Evolutionary conservation across 2,329 filamentous ascomycete species (phyloP).

Genomic region (Endocalyx cinctus): DNA sequence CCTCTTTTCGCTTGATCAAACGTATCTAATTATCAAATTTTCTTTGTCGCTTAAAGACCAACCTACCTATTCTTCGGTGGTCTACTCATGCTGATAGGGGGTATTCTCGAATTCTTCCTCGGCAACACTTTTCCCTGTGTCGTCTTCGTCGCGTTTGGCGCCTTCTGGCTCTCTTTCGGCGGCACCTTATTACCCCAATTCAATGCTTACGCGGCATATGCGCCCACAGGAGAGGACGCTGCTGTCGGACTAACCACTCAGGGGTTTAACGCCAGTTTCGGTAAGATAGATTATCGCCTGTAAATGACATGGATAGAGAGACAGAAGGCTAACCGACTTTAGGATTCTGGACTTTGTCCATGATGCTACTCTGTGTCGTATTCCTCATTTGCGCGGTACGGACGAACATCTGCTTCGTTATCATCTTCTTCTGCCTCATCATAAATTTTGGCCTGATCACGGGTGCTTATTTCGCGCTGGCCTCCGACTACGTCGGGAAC

Average conservation of each 20-base stretch:
- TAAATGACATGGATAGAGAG: no score
- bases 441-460: conserved; percentile 56
- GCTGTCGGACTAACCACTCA: conserved; percentile 39
- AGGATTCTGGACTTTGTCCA: conserved; percentile 34
- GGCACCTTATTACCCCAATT: conserved; percentile 50
- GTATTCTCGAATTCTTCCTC: conserved; percentile 51
- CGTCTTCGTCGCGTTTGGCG: conserved; percentile 50
- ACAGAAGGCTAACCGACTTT: conserved; percentile 1
- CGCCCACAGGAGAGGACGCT: conserved; percentile 27
- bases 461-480: conserved; percentile 55
- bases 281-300: conserved; percentile 28
- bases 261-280: conserved; percentile 52
- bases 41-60: conserved; percentile 33
- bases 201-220: conserved; percentile 42
- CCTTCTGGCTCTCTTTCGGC: conserved; percentile 54
- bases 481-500: conserved; percentile 33
- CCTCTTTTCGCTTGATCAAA: no score
- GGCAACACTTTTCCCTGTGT: conserved; percentile 57
- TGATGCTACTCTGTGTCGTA: conserved; percentile 62
- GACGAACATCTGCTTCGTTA: conserved; percentile 66
- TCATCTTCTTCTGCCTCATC: conserved; percentile 63
- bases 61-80: conserved; percentile 50
- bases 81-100: conserved; percentile 46
- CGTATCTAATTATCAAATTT: conserved; percentile 7
- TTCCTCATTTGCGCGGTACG: conserved; percentile 67